A percentile compares a stretch with the other conserved stretches of the same genome.
These are phyloP conservation scores for Rhododendron henanense DNA, from an alignment of 148 eudicot genomes.

Conservation along the genomic window DNA sequence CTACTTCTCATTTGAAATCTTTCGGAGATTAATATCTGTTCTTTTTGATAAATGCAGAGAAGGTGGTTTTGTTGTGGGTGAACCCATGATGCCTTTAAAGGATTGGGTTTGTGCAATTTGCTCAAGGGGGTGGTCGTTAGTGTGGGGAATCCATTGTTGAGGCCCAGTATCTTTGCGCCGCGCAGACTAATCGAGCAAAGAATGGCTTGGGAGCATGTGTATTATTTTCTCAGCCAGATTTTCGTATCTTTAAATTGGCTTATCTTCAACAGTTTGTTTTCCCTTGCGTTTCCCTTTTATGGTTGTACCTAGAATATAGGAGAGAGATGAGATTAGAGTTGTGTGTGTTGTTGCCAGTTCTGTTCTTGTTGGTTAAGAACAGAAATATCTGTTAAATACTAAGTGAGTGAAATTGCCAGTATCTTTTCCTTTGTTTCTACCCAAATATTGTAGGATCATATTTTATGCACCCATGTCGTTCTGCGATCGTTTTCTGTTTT, in stretches of 20 bases:
- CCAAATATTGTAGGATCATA: background rate
- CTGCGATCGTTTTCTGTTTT: background rate
- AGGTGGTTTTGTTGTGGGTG: slow-evolving; percentile 25
- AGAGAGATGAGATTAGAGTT: background rate
- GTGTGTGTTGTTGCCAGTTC: background rate
- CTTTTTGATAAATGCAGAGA: slow-evolving; percentile 6
- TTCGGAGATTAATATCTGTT: background rate
- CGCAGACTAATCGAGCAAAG: background rate
- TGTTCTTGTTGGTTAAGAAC: background rate
- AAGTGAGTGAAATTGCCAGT: background rate
- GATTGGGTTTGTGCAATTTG: background rate
- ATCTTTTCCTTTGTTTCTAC: background rate
- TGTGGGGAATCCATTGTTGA: background rate
- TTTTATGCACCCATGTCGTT: background rate
- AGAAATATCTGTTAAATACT: background rate
- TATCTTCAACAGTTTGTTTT: background rate
- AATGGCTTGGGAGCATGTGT: background rate
- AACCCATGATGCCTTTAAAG: background rate
- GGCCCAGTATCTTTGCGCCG: background rate
- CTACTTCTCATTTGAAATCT: background rate
- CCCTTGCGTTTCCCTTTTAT: background rate
- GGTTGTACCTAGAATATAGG: too few relatives aligned
- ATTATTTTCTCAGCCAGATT: background rate
- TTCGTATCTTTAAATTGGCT: background rate
- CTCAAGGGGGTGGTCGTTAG: background rate